Evolutionary conservation across 2,329 filamentous ascomycete genomes (phyloP), one percentile per base, ranked within the genome.

Genomic region (Venturiaceae sp.): DNA sequence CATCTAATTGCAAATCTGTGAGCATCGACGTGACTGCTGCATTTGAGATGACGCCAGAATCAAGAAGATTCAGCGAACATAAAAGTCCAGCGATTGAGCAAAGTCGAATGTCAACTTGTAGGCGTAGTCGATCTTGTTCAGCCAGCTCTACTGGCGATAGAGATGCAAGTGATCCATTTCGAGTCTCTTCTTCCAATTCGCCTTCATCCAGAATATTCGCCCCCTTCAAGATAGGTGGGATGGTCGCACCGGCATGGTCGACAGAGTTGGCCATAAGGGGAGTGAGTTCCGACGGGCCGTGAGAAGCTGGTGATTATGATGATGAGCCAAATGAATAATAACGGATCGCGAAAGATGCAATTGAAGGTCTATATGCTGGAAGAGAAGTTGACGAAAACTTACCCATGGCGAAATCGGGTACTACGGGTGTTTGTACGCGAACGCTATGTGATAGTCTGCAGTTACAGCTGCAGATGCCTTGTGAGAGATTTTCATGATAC

Each of bases 41-140:
- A 6, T 81, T 84, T 1, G 82, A 85, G 59, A 89, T 84, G 63
- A 89, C 85, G 41, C 84, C 85, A 53, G 80, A 83, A 71, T 89
- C 86, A 14, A 89, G 76, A 13, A 90, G 74, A 67, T 88, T 85
- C 60, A 89, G 76, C 62, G 80, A 83, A 71, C 84, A 88, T 3
- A 89, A 73, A n/a, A 88, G 77, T 1, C 85, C 85, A 1, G 85
- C 85, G 62, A 90, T 88, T 28, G 80, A 85, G 71, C 85, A 88
- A 2, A 89, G 74, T 26, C 86, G 80, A 47, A 87, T 65, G 66
- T 89, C 86, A 56, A 87, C 78, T 68, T 87, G 88, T 60, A 78
- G 74, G 19, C 83, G 80, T 32, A 87, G 71, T 44, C 69, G 75
- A 3, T 54, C 39, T 16, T 58, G 32, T 34, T 58, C 50, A 6